Percentiles rank a stretch among this genome's conserved stretches.
Conservation (phyloP, 2,329 filamentous ascomycete species). For the Fusarium citri region DNA sequence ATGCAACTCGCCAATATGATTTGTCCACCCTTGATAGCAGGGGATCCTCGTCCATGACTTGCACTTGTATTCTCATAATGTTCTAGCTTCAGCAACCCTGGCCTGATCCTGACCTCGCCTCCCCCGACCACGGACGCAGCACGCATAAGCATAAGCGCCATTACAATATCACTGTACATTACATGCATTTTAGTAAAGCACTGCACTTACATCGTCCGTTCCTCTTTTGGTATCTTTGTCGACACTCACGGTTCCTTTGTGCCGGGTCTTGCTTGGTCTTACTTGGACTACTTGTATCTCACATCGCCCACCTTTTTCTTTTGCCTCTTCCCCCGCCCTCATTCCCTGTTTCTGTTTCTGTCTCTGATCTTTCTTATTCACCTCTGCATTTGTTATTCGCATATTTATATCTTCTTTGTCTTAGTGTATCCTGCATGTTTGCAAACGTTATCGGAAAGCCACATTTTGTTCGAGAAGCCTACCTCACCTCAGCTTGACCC, state of each 20-base stretch:
- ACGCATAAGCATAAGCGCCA: conserved; percentile 27
- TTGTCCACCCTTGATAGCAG: conserved; percentile 13
- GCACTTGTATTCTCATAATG: conserved; percentile 14
- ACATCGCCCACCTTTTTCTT: conserved; percentile 11
- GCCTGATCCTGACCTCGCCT: background rate
- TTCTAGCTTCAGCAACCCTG: conserved; percentile 16
- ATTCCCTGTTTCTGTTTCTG: conserved; percentile 17
- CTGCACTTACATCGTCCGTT: background rate
- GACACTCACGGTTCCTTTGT: conserved; percentile 22
- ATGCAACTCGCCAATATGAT: background rate
- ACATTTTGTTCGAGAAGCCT: background rate
- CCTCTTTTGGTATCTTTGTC: conserved; percentile 25
- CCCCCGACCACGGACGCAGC: background rate
- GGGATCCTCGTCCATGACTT: conserved; percentile 37
- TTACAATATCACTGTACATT: conserved; percentile 17
- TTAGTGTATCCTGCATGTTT: background rate
- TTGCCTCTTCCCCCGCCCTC: conserved; percentile 9
- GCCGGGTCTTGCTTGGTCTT: conserved; percentile 23
- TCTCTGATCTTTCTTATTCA: background rate
- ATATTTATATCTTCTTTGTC: background rate
- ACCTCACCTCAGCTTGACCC: background rate
- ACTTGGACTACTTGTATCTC: conserved; percentile 40
- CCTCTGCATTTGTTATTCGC: background rate
- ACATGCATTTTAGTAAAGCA: background rate
- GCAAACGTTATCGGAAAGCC: conserved; percentile 3